Conservation (phyloP, 176 grass and related monocot genomes). For the Panicum miliaceum region DNA sequence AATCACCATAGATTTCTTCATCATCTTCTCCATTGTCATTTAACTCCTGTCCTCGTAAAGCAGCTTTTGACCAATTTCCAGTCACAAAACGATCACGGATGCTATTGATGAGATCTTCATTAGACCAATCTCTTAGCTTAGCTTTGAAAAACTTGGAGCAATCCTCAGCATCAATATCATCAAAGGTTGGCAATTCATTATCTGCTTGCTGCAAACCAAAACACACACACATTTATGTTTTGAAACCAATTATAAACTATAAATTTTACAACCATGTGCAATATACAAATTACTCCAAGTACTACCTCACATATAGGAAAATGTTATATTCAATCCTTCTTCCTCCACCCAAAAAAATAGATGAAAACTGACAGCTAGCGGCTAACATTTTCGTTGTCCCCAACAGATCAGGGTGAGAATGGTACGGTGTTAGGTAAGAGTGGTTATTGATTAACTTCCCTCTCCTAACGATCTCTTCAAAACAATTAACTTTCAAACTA, state of each 20-base stretch:
- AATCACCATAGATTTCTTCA: slow-evolving; percentile 75
- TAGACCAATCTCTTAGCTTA: slow-evolving; percentile 77
- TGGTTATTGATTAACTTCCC: not conserved
- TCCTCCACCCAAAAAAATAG: not conserved
- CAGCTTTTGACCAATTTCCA: slow-evolving; percentile 96
- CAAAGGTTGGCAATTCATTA: slow-evolving; percentile 56
- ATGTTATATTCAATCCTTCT: not conserved
- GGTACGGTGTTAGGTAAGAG: not conserved
- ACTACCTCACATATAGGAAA: not conserved
- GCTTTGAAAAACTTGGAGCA: slow-evolving; percentile 76
- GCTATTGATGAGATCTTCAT: slow-evolving; percentile 70
- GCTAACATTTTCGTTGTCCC: slow-evolving; percentile 23
- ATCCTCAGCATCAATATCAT: slow-evolving; percentile 77
- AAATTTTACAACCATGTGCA: not conserved
- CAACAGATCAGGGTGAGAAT: not conserved
- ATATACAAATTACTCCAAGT: slow-evolving; percentile 4
- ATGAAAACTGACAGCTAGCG: not conserved
- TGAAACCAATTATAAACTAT: slow-evolving; percentile 18
- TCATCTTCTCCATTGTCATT: slow-evolving; percentile 68
- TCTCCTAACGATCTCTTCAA: not conserved
- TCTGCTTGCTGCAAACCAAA: slow-evolving; percentile 54
- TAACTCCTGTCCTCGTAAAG: slow-evolving; percentile 60
- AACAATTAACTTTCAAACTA: slow-evolving; percentile 1
- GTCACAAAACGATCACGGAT: slow-evolving; percentile 90
- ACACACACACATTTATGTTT: slow-evolving; percentile 31